Evolutionary conservation across 192 early-diverging fungal genomes (phyloP).

Genomic region (Umbelopsis vinacea): DNA sequence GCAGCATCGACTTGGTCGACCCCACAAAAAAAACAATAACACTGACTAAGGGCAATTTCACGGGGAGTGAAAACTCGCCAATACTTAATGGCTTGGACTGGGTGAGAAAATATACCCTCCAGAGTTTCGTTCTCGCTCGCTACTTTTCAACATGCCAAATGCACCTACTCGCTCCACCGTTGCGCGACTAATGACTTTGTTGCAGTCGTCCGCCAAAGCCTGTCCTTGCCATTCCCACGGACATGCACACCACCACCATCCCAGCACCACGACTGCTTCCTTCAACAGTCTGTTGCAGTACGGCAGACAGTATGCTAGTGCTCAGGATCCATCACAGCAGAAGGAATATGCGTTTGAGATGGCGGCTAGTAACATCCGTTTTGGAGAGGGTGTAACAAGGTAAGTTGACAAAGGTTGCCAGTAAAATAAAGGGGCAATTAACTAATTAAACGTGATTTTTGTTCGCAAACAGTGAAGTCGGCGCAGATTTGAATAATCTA

Average conservation of each 20-base stretch:
- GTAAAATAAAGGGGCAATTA: not conserved
- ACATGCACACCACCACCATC: constrained; percentile 35
- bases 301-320: constrained; percentile 42
- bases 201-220: constrained; percentile 28
- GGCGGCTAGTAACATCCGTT: constrained; percentile 88
- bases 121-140: not conserved
- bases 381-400: constrained; percentile 79
- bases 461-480: constrained; percentile 62
- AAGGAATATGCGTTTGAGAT: constrained; percentile 83
- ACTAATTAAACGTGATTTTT: not conserved
- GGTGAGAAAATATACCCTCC: too few relatives aligned
- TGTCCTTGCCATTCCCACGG: constrained; percentile 45
- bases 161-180: constrained; percentile 42
- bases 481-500: constrained; percentile 82
- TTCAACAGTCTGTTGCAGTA: constrained; percentile 36
- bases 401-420: constrained; percentile 21
- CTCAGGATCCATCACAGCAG: constrained; percentile 33
- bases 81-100: not conserved
- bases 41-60: not conserved
- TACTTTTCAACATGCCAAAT: constrained; percentile 32
- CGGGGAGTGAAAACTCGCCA: not conserved
- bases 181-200: constrained; percentile 32
- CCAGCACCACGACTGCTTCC: constrained; percentile 21
- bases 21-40: too few relatives aligned
- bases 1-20: too few relatives aligned